Evolutionary conservation across 78 protist species (phyloP), one percentile per base, ranked within the genome.

Genomic region (Planoprotostelium fungivorum): DNA sequence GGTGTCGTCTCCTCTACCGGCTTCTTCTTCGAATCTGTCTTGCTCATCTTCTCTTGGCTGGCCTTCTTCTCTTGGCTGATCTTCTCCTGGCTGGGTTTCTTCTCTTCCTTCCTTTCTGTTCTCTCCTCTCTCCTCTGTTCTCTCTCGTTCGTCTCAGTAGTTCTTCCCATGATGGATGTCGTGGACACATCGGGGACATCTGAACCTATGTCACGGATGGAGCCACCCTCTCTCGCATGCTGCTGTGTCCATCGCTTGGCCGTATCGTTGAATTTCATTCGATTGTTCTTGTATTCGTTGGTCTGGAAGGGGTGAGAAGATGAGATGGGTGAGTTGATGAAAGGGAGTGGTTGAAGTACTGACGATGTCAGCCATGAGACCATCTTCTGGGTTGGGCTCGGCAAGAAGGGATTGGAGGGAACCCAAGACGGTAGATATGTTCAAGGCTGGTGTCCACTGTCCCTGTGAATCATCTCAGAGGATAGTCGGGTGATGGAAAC

Each of bases 301-400:
- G 73, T 92, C 94, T 91, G 29, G 85, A 36, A 84, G 25, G 34
- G 0, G 34, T 89, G 73, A 25, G 36, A 28, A 89, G 37, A 34
- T 28, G 35, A 73, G 35, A 1, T 37, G 73, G 1, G 63, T 88
- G 51, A 88, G 1, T 1, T 86, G 37, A 89, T 73, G 23, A 38
- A 35, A 1, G 0, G 38, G 10, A 38, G 16, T 35, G 34, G 29
- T 34, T 39, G n/a, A 28, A 38, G 37, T 38, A 88, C 89, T 34
- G 86, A 92, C 94, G 37, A 93, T 93, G 1, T 93, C 95, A 16
- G 38, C 35, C 92, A 93, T 90, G 37, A 83, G 88, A 37, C 91
- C 89, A 38, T 96, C 98, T 63, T 91, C 92, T 9, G 96, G 94
- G 89, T 96, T 96, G 9, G 98, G 98, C 0, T 91, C 89, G 0